Base-by-base conservation (phyloP, 1,284 basidiomycete species). In the Phaffia rhodozyma region DNA sequence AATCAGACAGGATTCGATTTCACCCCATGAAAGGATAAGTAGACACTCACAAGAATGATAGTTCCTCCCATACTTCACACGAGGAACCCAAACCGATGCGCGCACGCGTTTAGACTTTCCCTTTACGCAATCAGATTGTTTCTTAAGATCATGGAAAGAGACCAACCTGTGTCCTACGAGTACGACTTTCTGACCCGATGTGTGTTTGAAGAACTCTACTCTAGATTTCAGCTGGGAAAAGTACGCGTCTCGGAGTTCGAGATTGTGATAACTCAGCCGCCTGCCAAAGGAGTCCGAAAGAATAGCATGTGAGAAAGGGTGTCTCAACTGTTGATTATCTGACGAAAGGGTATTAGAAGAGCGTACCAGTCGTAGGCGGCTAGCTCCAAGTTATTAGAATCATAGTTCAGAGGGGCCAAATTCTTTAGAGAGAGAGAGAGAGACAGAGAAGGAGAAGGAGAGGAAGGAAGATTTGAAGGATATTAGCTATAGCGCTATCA, bases 161-260 rank as follows among this genome's bases (percentile, higher is more conserved):
- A 68, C 79, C 72, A 73, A 80, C 65, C 77, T 78, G 62, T 97
- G 93, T 29, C 88, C 86, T 23, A 86, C 85, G 55, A 98, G 78
- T 1, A 97, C 93, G 2, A 87, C 85, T 74, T 92, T 97, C 74
- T 85, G 85, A 18, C 82, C 80, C 67, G 86, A 85, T 13, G 87
- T 81, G 64, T 78, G 78, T 69, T 82, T 85, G 72, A 93, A 85
- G 55, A 85, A 80, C 75, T 98, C 94, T 58, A 97, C 89, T 4
- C 83, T 86, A 7, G 79, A 72, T 76, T 96, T 97, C 58, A 98
- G 80, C 63, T 83, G 84, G 0, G 89, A 90, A 71, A 96, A 97
- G 76, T 93, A 97, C 3, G 85, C 85, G 74, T 99, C 96, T 38
- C 96, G 83, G 68, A 86, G 86, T 77, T 98, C 92, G 58, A 81